Conservation (phyloP, 495 filamentous ascomycete genomes). For the Chaetomidium leptoderma region DNA sequence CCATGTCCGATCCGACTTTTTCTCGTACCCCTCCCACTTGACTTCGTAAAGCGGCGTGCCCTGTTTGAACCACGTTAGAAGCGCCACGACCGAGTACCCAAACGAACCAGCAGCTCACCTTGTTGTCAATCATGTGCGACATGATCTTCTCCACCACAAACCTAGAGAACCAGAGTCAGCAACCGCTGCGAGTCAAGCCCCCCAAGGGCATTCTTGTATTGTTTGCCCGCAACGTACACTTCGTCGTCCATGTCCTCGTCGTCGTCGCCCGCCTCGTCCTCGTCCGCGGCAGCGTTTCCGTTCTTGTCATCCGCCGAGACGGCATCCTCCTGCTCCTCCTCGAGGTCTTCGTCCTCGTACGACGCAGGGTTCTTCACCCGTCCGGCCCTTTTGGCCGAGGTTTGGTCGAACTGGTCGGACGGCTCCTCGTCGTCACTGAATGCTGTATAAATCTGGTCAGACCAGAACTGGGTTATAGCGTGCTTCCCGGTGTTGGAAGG, state of each 20-base stretch:
- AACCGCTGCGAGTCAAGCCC: not conserved
- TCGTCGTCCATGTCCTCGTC: conserved; percentile 40
- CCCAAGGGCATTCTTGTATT: not conserved
- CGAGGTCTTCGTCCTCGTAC: conserved; percentile 14
- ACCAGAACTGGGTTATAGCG: not conserved
- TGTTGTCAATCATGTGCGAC: conserved; percentile 47
- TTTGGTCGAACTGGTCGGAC: conserved; percentile 12
- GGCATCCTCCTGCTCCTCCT: conserved; percentile 37
- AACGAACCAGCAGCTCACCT: not conserved
- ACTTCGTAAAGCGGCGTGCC: conserved; percentile 47
- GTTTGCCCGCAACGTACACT: conserved; percentile 31
- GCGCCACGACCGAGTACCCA: too few relatives aligned
- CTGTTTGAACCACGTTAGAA: conserved; percentile 20
- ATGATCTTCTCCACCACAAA: conserved; percentile 57
- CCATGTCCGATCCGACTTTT: conserved; percentile 56
- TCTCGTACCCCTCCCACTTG: conserved; percentile 61
- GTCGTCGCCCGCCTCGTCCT: conserved; percentile 37
- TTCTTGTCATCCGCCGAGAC: conserved; percentile 28
- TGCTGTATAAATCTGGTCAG: not conserved
- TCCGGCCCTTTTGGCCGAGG: conserved; percentile 18
- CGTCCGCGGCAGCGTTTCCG: conserved; percentile 36
- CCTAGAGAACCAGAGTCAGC: conserved; percentile 28
- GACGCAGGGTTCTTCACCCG: conserved; percentile 23
- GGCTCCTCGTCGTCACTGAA: conserved; percentile 9
- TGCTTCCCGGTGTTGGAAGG: not conserved